A percentile compares a stretch with the other conserved stretches of the same genome.
phyloP scores from a whole-genome alignment of 306 rosid genomes.

The Pyrus bretschneideri region DNA sequence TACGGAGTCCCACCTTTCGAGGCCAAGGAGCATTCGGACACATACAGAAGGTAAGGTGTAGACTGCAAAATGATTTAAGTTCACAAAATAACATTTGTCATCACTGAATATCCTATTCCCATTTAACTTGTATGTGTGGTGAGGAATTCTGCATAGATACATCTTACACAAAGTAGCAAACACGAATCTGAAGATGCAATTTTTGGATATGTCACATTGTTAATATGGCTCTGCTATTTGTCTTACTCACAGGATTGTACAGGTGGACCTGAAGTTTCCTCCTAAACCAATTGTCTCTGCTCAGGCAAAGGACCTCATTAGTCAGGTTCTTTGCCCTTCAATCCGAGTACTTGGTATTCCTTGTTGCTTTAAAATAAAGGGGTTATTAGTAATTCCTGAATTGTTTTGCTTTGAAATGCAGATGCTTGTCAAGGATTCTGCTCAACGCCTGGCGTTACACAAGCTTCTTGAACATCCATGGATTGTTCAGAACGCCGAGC shows the following conservation, averaged over 20 bases:
- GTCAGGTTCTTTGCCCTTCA: constrained; percentile 46
- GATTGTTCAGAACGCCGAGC: constrained; percentile 96
- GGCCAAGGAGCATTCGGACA: constrained; percentile 97
- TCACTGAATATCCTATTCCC: not conserved
- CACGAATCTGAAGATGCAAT: not conserved
- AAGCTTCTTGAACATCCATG: constrained; percentile 95
- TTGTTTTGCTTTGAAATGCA: constrained; percentile 11
- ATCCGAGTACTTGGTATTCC: not conserved
- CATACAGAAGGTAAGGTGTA: constrained; percentile 72
- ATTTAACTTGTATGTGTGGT: not conserved
- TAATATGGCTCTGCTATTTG: not conserved
- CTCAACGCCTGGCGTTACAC: constrained; percentile 77
- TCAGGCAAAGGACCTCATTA: constrained; percentile 86
- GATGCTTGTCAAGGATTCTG: constrained; percentile 93
- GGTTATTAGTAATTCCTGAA: constrained; percentile 7
- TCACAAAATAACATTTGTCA: too few relatives aligned
- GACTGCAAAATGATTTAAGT: not conserved
- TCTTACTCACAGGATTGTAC: constrained; percentile 64
- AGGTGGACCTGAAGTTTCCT: constrained; percentile 95
- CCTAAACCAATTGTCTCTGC: constrained; percentile 84
- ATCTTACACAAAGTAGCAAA: not conserved
- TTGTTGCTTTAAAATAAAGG: not conserved
- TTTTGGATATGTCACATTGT: not conserved
- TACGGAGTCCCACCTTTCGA: constrained; percentile 97
- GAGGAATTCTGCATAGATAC: not conserved